phyloP scores from a whole-genome alignment of 2,329 filamentous ascomycete species.

The Davidsoniella neocaledoniae region DNA sequence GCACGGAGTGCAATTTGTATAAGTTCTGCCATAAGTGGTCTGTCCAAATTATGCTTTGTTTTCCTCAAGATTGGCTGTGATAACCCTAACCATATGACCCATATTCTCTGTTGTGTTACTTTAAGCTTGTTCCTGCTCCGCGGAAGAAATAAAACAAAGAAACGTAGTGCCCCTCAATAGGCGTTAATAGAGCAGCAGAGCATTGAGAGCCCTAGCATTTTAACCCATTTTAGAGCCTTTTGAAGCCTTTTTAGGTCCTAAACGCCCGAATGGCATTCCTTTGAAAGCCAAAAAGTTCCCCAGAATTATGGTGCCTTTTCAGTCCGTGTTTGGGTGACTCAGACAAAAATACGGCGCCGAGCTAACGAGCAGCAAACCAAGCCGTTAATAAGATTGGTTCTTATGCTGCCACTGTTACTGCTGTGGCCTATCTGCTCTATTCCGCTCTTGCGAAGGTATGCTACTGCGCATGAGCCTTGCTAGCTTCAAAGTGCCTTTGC shows the following conservation, averaged over 20 bases:
- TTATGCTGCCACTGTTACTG: neutral
- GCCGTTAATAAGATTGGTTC: too few species aligned
- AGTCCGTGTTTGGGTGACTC: slow-evolving; percentile 2
- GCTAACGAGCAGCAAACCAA: neutral
- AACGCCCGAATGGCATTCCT: neutral
- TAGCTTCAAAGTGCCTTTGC: neutral
- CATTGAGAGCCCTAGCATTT: too few species aligned
- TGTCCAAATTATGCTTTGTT: neutral
- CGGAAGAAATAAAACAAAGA: too few species aligned
- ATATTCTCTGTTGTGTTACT: too few species aligned
- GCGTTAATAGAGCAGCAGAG: too few species aligned
- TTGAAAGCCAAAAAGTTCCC: neutral
- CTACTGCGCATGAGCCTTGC: slow-evolving; percentile 3
- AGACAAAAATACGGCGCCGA: slow-evolving; percentile 1
- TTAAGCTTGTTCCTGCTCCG: too few species aligned
- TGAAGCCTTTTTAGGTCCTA: neutral
- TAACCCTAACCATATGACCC: too few species aligned
- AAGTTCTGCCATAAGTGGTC: too few species aligned
- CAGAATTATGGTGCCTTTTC: slow-evolving; percentile 3
- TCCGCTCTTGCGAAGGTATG: neutral
- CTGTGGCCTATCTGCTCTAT: neutral
- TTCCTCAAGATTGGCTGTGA: neutral
- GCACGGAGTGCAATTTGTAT: too few species aligned
- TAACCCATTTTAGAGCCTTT: neutral
- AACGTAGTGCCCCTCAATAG: too few species aligned